Conservation (phyloP, 306 rosid species). For the Cicer arietinum region DNA sequence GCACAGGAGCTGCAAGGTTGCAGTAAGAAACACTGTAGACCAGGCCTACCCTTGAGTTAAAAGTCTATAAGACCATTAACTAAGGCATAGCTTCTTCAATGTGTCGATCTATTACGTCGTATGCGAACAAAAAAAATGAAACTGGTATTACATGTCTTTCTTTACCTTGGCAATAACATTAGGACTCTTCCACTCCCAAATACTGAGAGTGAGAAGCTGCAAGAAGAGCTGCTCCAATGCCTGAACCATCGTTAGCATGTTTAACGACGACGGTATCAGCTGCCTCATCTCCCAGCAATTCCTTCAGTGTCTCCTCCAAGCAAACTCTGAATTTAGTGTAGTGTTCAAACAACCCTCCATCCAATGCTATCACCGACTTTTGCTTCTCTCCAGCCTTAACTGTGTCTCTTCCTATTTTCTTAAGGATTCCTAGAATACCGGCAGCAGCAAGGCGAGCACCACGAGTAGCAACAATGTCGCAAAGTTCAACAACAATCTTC, state of each 20-base stretch:
- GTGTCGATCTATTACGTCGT: constrained; percentile 46
- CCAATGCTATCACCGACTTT: constrained; percentile 80
- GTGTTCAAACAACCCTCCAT: constrained; percentile 92
- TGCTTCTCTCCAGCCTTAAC: constrained; percentile 76
- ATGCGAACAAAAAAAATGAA: constrained; percentile 45
- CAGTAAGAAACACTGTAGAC: constrained; percentile 29
- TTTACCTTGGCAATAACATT: constrained; percentile 44
- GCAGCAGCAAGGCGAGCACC: constrained; percentile 91
- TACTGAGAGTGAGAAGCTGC: constrained; percentile 95
- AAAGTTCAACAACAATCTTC: constrained; percentile 64
- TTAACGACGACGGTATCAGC: constrained; percentile 65
- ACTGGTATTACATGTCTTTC: constrained; percentile 42
- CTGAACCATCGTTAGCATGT: constrained; percentile 91
- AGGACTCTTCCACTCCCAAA: constrained; percentile 70
- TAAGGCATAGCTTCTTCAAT: constrained; percentile 45
- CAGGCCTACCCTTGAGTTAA: constrained; percentile 37
- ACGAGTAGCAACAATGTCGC: constrained; percentile 81
- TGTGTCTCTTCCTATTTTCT: constrained; percentile 87
- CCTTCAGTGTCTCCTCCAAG: constrained; percentile 76
- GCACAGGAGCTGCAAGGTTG: constrained; percentile 43
- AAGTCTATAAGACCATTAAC: constrained; percentile 50
- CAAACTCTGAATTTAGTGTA: constrained; percentile 73
- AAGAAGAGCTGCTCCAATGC: constrained; percentile 92
- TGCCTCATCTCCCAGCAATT: constrained; percentile 76
- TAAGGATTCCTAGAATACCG: constrained; percentile 85